These are phyloP conservation scores for Diddensiella transvaalensis DNA, from an alignment of 805 yeast species.

Conservation along the genomic window DNA sequence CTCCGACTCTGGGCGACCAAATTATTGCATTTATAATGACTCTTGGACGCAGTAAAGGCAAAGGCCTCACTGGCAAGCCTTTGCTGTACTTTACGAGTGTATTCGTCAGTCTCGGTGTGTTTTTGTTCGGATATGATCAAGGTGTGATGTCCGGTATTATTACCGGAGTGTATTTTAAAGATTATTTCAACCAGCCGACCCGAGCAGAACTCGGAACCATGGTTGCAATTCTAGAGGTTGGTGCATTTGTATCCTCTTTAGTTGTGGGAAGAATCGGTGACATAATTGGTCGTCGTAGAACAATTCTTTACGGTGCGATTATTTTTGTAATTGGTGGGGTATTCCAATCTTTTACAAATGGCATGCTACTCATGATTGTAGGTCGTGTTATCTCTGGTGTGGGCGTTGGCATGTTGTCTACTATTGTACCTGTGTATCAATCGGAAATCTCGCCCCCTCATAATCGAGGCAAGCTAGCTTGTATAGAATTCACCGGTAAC, in stretches of 20 bases:
- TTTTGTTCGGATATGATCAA: constrained; percentile 77
- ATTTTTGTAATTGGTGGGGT: constrained; percentile 30
- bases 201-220: constrained; percentile 77
- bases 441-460: constrained; percentile 86
- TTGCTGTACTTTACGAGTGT: constrained; percentile 41
- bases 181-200: constrained; percentile 68
- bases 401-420: constrained; percentile 82
- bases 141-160: constrained; percentile 89
- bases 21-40: constrained; percentile 25
- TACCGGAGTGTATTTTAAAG: constrained; percentile 66
- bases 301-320: constrained; percentile 73
- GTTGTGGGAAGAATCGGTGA: constrained; percentile 76
- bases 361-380: constrained; percentile 45
- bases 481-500: constrained; percentile 86
- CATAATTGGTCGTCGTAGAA: constrained; percentile 68
- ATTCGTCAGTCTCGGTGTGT: constrained; percentile 47
- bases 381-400: constrained; percentile 58
- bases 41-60: constrained; percentile 17
- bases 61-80: constrained; percentile 33
- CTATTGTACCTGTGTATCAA: constrained; percentile 84
- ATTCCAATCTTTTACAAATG: constrained; percentile 26
- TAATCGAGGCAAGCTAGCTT: constrained; percentile 78
- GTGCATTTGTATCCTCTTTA: constrained; percentile 79
- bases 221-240: constrained; percentile 84
- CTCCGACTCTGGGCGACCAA: constrained; percentile 23